Conservation (phyloP, 2,329 filamentous ascomycete species). For the Sporothrix mexicana region DNA sequence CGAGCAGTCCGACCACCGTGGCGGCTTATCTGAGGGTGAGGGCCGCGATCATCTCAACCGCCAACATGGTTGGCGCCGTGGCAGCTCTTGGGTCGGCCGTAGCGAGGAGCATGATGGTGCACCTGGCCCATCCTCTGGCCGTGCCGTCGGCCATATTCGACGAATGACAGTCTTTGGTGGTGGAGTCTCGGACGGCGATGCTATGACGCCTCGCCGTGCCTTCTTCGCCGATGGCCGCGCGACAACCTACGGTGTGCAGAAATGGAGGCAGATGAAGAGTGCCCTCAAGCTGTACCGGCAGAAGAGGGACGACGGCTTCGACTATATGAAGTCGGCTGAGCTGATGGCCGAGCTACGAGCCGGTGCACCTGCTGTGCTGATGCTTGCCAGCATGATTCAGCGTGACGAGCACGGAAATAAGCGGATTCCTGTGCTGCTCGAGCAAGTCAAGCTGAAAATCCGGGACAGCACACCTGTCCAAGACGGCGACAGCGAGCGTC, state of each 20-base stretch:
- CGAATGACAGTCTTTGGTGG: slow-evolving; percentile 70
- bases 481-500: slow-evolving; percentile 67
- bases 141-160: slow-evolving; percentile 67
- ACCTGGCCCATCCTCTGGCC: slow-evolving; percentile 56
- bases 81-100: slow-evolving; percentile 62
- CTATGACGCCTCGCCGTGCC: slow-evolving; percentile 60
- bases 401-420: slow-evolving; percentile 95
- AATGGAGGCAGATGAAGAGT: slow-evolving; percentile 93
- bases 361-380: slow-evolving; percentile 88
- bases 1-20: slow-evolving; percentile 62
- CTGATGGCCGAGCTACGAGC: slow-evolving; percentile 94
- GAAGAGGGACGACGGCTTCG: slow-evolving; percentile 85
- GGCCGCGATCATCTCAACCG: slow-evolving; percentile 66
- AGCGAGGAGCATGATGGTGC: slow-evolving; percentile 54
- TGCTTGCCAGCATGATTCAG: slow-evolving; percentile 97
- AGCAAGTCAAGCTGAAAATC: slow-evolving; percentile 89
- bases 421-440: slow-evolving; percentile 90
- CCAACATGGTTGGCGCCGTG: slow-evolving; percentile 62
- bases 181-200: slow-evolving; percentile 66
- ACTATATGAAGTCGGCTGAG: slow-evolving; percentile 94
- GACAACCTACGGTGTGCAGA: slow-evolving; percentile 76
- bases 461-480: slow-evolving; percentile 77
- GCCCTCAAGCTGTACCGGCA: slow-evolving; percentile 79
- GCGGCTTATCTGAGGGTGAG: slow-evolving; percentile 76
- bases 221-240: slow-evolving; percentile 70